Evolutionary conservation across 2,329 filamentous ascomycete genomes (phyloP).

Genomic region (Aspergillus sergii): DNA sequence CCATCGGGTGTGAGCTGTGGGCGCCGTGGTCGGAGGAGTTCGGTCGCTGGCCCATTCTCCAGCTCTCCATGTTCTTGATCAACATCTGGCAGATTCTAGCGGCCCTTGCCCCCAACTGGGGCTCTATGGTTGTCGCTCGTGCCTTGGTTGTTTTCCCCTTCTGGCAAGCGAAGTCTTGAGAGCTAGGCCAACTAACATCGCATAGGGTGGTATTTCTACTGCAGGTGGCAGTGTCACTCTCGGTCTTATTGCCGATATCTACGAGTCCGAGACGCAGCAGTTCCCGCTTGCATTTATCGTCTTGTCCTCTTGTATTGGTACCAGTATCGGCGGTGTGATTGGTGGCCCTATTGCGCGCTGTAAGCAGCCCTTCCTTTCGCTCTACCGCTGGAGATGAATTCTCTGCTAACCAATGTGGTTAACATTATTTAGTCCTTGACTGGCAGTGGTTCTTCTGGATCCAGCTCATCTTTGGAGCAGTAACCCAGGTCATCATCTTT

Average conservation of each 20-base stretch:
- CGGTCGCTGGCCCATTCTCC: constrained; percentile 72
- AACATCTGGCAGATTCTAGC: constrained; percentile 74
- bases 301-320: constrained; percentile 54
- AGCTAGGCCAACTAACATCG: constrained; percentile 1
- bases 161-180: constrained; percentile 22
- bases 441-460: constrained; percentile 66
- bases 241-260: constrained; percentile 63
- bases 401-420: not conserved
- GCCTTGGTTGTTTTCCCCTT: constrained; percentile 46
- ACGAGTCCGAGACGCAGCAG: constrained; percentile 54
- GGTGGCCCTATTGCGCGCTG: constrained; percentile 51
- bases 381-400: not conserved
- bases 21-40: constrained; percentile 82
- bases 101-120: constrained; percentile 70
- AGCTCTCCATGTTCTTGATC: constrained; percentile 70
- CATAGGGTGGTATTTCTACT: constrained; percentile 56
- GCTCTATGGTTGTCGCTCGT: constrained; percentile 64
- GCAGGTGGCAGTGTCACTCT: constrained; percentile 63
- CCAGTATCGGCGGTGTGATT: constrained; percentile 53
- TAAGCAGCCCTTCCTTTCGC: not conserved
- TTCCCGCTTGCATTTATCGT: constrained; percentile 60
- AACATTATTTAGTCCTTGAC: constrained; percentile 22
- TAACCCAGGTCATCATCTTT: constrained; percentile 55
- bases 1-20: constrained; percentile 82
- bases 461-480: constrained; percentile 59